A percentile compares a stretch with the other conserved stretches of the same genome.
Conservation (phyloP, 345 rosid species). For the Pugionium cornutum region DNA sequence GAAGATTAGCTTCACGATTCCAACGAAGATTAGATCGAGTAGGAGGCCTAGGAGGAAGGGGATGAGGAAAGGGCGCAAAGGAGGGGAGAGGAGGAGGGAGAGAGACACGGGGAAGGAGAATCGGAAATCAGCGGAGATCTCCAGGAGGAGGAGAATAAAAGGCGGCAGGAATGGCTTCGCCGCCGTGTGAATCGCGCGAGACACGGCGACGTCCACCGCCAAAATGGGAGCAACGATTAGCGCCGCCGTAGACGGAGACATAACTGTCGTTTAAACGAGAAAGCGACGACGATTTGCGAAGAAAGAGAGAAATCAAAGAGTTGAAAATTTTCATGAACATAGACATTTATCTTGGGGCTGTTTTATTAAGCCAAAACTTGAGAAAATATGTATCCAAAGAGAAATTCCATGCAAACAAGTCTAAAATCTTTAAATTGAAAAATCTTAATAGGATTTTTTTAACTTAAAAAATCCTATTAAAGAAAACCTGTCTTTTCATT, state of each 20-base stretch:
- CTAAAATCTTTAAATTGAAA: too few relatives aligned
- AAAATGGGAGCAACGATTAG: slow-evolving; percentile 40
- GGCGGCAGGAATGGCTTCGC: slow-evolving; percentile 55
- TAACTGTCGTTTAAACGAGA: neutral
- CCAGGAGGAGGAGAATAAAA: slow-evolving; percentile 58
- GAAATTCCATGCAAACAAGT: too few relatives aligned
- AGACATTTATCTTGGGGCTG: too few relatives aligned
- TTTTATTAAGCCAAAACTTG: too few relatives aligned
- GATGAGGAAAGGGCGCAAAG: slow-evolving; percentile 45
- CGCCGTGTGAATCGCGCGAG: slow-evolving; percentile 51
- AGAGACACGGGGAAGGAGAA: slow-evolving; percentile 75
- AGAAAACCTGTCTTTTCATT: too few relatives aligned
- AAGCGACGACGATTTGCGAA: neutral
- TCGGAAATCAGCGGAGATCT: slow-evolving; percentile 80
- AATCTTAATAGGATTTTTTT: too few relatives aligned
- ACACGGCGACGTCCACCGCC: slow-evolving; percentile 53
- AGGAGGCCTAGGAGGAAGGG: slow-evolving; percentile 83
- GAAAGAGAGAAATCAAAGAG: too few relatives aligned
- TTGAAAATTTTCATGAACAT: too few relatives aligned
- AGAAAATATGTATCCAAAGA: too few relatives aligned
- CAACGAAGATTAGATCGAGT: slow-evolving; percentile 69
- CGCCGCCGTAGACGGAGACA: slow-evolving; percentile 37
- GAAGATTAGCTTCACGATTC: slow-evolving; percentile 63
- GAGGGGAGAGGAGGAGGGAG: slow-evolving; percentile 59
- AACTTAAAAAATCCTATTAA: too few relatives aligned